Base-by-base conservation (phyloP, 495 filamentous ascomycete species). In the Neurospora sp. region DNA sequence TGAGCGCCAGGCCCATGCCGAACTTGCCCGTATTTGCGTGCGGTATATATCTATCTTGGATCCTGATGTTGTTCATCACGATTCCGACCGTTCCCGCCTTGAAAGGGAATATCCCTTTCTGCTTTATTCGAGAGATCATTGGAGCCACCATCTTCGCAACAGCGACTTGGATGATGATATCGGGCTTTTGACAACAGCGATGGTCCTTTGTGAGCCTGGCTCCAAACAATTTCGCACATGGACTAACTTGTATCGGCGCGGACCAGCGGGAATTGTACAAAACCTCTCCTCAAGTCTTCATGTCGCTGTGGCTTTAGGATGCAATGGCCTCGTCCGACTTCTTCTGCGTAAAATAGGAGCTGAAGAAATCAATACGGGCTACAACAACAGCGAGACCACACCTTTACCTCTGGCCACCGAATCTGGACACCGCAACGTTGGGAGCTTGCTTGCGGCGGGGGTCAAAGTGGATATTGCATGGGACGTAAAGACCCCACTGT, bases 301-400 rank as follows among this genome's bases (percentile, higher is more conserved):
- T 16, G 4, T 31, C 3, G 10, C 48, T 3, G 48, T 5, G 48
- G 48, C 1, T 31, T 3, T 61, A 16, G 48, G 22, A 2, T 61
- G 22, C 2, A 3, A 3, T 16, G 22, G 22, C 22, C 48, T 61
- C 2, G 48, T 31, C 22, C 48, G 1, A 3, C 12, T 16, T 2
- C 1, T 27, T 8, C 10, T 61, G 2, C 48, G 22, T 31, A 8
- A 0, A 0, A 59, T 14, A 3, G 1, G 48, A 2, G 6, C 2
- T 31, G 6, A 16, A 16, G 48, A 59, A 3, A 7, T 59, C 4
- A 59, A 59, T 1, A 3, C 22, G 2, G 12, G 0, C 1, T 2
- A 16, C 0, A 59, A 1, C 22, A 0, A 0, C 7, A 0, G 1
- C 4, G 1, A 7, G 10, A 27, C 4, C 3, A 59, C 48, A 14